Base-by-base conservation (phyloP, 2,329 filamentous ascomycete species). In the Aspergillus pseudotamarii region DNA sequence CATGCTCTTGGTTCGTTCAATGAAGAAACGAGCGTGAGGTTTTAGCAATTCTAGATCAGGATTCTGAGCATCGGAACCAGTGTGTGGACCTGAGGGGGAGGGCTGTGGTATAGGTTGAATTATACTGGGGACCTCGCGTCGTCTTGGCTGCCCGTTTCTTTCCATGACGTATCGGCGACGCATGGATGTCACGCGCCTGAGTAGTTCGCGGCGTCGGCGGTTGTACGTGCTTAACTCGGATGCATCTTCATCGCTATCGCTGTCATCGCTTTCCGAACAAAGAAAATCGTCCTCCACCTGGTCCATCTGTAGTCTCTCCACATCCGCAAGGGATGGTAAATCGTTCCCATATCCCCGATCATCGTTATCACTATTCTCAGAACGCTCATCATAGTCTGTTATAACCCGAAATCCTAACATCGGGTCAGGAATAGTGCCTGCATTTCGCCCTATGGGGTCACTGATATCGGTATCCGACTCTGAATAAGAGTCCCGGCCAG, bases 11-110 rank as follows among this genome's bases (percentile, higher is more conserved):
- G 90, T 87, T 75, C 89, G 87, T 72, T 91, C 89, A 60, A 97
- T 96, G 73, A 89, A 91, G 79, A 98, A 97, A 32, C 88, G 87
- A 2, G 93, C 92, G 76, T 93, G 88, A 0, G 92, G 92, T 38
- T 84, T 83, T 77, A 94, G 84, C 5, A 92, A 79, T 48, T 86
- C 58, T 50, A 45, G 32, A 41, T 59, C 61, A 48, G 58, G 30
- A 38, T 48, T 26, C 12, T 54, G 65, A 19, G 63, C 30, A 19
- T 60, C 57, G 28, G 58, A 14, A 32, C 57, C 64, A 23, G 62
- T 50, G 32, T 48, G 64, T 11, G 64, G 54, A 32, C 55, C 62
- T 16, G 66, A 55, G 55, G 59, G 21, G 32, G 62, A 56, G 21
- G 62, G 62, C 10, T 65, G 59, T 54, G 66, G 62, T n/a, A 68